Evolutionary conservation across 2,329 filamentous ascomycete genomes (phyloP).

Genomic region (Diatrype stigma): DNA sequence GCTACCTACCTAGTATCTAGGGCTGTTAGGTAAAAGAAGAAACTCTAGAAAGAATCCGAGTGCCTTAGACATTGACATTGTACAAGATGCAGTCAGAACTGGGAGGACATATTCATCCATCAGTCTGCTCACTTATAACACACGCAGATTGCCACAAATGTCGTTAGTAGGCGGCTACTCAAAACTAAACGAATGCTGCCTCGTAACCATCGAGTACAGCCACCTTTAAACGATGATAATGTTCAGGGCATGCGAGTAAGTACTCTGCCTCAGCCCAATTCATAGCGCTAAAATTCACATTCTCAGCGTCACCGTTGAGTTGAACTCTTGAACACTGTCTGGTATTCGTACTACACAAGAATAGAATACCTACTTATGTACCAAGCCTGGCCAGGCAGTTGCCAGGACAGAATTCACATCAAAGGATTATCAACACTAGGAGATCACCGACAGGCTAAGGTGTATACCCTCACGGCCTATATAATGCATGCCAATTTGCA

Average conservation of each 20-base stretch:
- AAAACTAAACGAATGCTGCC: conserved; percentile 1
- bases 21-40: no score
- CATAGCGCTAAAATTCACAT: conserved; percentile 8
- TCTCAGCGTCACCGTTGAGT: no score
- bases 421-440: neutral
- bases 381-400: neutral
- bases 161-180: no score
- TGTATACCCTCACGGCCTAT: no score
- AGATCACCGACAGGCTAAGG: neutral
- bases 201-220: conserved; percentile 21
- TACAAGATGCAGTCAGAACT: no score
- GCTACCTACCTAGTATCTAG: no score
- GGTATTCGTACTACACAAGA: neutral
- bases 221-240: conserved; percentile 21
- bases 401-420: neutral
- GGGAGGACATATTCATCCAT: no score
- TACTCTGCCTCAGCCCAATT: conserved; percentile 15
- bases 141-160: no score
- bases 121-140: no score
- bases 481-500: no score
- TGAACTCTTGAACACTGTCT: neutral
- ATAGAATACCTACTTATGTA: neutral
- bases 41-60: no score
- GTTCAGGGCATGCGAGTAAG: conserved; percentile 18
- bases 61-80: no score